Conservation (phyloP, 2,329 filamentous ascomycete genomes). For the Amylocarpus encephaloides region DNA sequence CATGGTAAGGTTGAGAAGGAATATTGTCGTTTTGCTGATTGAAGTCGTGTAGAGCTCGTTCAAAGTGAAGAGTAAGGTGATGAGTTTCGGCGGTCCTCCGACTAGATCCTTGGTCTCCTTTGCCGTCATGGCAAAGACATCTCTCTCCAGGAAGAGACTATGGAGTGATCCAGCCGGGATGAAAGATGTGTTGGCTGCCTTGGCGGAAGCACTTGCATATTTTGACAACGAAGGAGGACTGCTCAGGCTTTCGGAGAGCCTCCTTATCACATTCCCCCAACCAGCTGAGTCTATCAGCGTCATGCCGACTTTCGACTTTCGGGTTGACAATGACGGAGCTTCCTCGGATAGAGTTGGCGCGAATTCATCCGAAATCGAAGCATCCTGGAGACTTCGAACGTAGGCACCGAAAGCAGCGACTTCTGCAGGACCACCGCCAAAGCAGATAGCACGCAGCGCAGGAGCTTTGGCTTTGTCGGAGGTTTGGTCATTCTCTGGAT, state of each 20-base stretch:
- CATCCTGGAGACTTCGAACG: conserved; percentile 34
- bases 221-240: conserved; percentile 44
- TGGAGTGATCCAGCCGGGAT: conserved; percentile 36
- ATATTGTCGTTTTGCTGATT: conserved; percentile 63
- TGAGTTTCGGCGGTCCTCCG: conserved; percentile 42
- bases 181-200: conserved; percentile 40
- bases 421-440: conserved; percentile 51
- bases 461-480: not conserved
- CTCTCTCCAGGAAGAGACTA: conserved; percentile 40
- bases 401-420: conserved; percentile 56
- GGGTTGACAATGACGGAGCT: conserved; percentile 8
- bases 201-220: conserved; percentile 45
- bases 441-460: conserved; percentile 17
- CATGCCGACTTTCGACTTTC: conserved; percentile 34
- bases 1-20: conserved; percentile 65
- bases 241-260: conserved; percentile 52
- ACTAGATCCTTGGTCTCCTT: conserved; percentile 30
- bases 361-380: conserved; percentile 1
- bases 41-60: conserved; percentile 88
- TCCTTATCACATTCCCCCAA: conserved; percentile 59
- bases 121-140: conserved; percentile 41
- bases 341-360: conserved; percentile 6
- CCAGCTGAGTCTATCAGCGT: conserved; percentile 75
- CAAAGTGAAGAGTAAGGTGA: conserved; percentile 88
- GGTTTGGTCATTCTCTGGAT: not conserved